phyloP scores from a whole-genome alignment of 148 eudicot genomes.

The Nyssa sinensis region DNA sequence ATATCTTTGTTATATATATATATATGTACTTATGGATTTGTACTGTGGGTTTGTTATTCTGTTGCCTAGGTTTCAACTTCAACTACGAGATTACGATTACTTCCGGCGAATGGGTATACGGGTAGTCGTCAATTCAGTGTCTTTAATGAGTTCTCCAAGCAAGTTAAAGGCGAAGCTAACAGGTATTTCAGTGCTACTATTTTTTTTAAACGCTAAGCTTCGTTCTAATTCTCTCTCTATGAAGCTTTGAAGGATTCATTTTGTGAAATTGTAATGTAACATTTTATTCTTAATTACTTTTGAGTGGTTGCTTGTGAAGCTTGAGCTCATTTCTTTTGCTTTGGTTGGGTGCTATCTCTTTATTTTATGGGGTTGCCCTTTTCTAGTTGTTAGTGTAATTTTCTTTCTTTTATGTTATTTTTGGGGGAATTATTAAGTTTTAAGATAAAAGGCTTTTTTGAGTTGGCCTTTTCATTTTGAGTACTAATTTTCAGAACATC shows the following conservation, averaged over 20 bases:
- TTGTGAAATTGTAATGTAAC: too few species aligned
- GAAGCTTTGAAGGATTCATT: too few species aligned
- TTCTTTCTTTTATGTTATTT: background rate
- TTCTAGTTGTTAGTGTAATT: background rate
- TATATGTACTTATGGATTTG: too few species aligned
- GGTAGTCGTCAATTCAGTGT: conserved; percentile 70
- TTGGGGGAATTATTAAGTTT: background rate
- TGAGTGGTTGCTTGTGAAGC: conserved; percentile 8
- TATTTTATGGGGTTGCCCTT: background rate
- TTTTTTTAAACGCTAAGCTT: background rate
- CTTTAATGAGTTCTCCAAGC: conserved; percentile 77
- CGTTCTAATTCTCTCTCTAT: background rate
- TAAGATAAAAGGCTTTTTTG: background rate
- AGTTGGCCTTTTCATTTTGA: too few species aligned
- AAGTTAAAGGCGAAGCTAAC: conserved; percentile 73
- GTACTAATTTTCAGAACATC: too few species aligned
- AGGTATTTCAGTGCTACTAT: conserved; percentile 41
- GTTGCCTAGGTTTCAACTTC: too few species aligned
- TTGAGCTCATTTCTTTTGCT: too few species aligned
- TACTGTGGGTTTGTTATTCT: too few species aligned
- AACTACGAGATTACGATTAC: conserved; percentile 39
- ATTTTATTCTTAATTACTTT: background rate
- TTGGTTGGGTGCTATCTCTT: background rate
- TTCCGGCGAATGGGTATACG: conserved; percentile 29
- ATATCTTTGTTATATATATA: too few species aligned